Percentiles rank a stretch among this genome's conserved stretches.
phyloP scores from a whole-genome alignment of 768 basidiomycete genomes.

The Coprinellus aureogranulatus region DNA sequence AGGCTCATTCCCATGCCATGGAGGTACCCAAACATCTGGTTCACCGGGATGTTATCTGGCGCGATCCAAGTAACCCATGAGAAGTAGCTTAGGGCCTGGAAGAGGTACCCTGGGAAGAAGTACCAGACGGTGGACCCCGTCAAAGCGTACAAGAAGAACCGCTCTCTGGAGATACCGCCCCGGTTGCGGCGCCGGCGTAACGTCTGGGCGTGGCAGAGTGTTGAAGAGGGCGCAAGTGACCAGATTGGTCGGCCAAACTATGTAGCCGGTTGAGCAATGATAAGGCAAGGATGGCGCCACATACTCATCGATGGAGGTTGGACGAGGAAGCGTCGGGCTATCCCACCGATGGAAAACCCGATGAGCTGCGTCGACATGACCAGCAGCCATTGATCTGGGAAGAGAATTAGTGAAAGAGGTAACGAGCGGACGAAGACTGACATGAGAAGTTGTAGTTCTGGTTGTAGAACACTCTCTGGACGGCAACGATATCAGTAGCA shows the following conservation, averaged over 20 bases:
- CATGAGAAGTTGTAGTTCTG: constrained; percentile 60
- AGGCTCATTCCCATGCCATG: constrained; percentile 68
- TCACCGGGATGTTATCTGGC: constrained; percentile 65
- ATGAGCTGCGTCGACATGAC: constrained; percentile 76
- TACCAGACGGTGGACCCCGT: constrained; percentile 61
- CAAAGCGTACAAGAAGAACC: constrained; percentile 73
- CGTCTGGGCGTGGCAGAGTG: constrained; percentile 70
- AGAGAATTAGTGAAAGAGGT: constrained; percentile 7
- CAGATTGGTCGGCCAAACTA: constrained; percentile 78
- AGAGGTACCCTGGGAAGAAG: constrained; percentile 70
- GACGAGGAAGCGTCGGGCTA: constrained; percentile 75
- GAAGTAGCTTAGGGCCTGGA: constrained; percentile 62
- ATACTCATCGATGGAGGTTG: constrained; percentile 68
- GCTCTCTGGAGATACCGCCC: constrained; percentile 69
- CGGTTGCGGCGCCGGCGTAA: constrained; percentile 65
- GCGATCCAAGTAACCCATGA: constrained; percentile 64
- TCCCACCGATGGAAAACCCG: constrained; percentile 76
- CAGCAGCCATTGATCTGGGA: constrained; percentile 71
- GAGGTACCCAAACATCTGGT: constrained; percentile 71
- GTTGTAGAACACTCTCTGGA: constrained; percentile 70
- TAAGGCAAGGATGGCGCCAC: constrained; percentile 17
- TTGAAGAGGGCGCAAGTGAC: constrained; percentile 77
- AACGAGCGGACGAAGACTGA: constrained; percentile 26
- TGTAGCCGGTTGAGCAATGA: constrained; percentile 28
- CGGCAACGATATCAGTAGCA: constrained; percentile 74